Evolutionary conservation across 129 eudicot species (phyloP).

Genomic region (Erigeron canadensis): DNA sequence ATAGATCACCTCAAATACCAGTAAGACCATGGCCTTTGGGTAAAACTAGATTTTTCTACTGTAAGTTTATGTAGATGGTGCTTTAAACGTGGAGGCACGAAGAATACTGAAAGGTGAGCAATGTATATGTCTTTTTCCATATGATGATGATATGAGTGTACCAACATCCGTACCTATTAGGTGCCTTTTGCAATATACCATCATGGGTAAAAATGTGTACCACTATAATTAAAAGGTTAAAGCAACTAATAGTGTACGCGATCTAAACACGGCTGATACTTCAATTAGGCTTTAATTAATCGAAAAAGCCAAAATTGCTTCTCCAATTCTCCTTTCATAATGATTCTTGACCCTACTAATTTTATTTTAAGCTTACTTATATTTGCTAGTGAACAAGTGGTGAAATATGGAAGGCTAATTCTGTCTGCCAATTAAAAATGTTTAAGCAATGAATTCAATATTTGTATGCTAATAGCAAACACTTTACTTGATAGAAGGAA

Average conservation of each 20-base stretch:
- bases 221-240: constrained; percentile 18
- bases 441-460: background rate
- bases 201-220: constrained; percentile 18
- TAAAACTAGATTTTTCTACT: background rate
- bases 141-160: constrained; percentile 26
- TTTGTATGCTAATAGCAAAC: background rate
- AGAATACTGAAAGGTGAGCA: constrained; percentile 4
- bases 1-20: too few relatives aligned
- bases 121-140: constrained; percentile 2
- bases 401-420: background rate
- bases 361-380: constrained; percentile 4
- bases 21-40: background rate
- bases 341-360: constrained; percentile 15
- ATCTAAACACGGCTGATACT: constrained; percentile 9
- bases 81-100: constrained; percentile 22
- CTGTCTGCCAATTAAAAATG: constrained; percentile 10
- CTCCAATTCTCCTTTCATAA: constrained; percentile 12
- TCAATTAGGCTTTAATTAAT: constrained; percentile 10
- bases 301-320: constrained; percentile 24
- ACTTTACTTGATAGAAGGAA: constrained; percentile 7
- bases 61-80: constrained; percentile 16
- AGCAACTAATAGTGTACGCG: constrained; percentile 16
- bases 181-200: constrained; percentile 32
- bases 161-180: constrained; percentile 37
- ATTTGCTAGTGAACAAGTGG: constrained; percentile 14